Conservation (phyloP, 108 stramenopile genomes). For the Pseudonitzschia multiseries region DNA sequence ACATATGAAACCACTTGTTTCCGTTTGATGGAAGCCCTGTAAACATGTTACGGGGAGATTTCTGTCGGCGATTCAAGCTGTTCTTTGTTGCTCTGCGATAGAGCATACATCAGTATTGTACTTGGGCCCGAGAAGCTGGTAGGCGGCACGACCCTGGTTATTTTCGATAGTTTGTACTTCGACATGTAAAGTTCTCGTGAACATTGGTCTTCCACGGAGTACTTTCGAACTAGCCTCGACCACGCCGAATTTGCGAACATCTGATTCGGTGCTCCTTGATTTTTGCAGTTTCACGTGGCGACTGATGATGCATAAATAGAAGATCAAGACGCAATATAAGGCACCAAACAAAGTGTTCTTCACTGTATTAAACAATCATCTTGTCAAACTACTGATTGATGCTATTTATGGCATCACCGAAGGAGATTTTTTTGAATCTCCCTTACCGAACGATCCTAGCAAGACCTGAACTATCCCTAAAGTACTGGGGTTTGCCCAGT, state of each 20-base stretch:
- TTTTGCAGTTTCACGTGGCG: slow-evolving; percentile 48
- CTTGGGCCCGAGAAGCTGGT: slow-evolving; percentile 42
- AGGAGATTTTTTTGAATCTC: slow-evolving; percentile 38
- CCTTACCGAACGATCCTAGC: slow-evolving; percentile 47
- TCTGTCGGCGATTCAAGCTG: slow-evolving; percentile 48
- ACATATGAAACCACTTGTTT: too few species aligned
- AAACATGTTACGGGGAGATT: too few species aligned
- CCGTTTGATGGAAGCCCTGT: too few species aligned
- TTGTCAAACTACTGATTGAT: slow-evolving; percentile 38
- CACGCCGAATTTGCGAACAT: slow-evolving; percentile 35
- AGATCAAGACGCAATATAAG: slow-evolving; percentile 45
- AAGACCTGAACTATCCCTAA: slow-evolving; percentile 47
- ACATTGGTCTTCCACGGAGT: slow-evolving; percentile 27
- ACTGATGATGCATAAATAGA: slow-evolving; percentile 55
- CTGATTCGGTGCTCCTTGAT: slow-evolving; percentile 33
- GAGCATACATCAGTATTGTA: slow-evolving; percentile 34
- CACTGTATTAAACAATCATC: too few species aligned
- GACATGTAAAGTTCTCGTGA: slow-evolving; percentile 36
- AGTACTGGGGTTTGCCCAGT: slow-evolving; percentile 50
- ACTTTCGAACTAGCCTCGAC: slow-evolving; percentile 51
- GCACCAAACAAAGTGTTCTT: slow-evolving; percentile 54
- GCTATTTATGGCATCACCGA: slow-evolving; percentile 16
- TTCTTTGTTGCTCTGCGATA: slow-evolving; percentile 47
- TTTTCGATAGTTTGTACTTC: too few species aligned
- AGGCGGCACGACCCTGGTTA: slow-evolving; percentile 48